These are phyloP conservation scores for Bipolaris sorokiniana DNA, from an alignment of 2,329 filamentous ascomycete genomes.

Conservation along the genomic window DNA sequence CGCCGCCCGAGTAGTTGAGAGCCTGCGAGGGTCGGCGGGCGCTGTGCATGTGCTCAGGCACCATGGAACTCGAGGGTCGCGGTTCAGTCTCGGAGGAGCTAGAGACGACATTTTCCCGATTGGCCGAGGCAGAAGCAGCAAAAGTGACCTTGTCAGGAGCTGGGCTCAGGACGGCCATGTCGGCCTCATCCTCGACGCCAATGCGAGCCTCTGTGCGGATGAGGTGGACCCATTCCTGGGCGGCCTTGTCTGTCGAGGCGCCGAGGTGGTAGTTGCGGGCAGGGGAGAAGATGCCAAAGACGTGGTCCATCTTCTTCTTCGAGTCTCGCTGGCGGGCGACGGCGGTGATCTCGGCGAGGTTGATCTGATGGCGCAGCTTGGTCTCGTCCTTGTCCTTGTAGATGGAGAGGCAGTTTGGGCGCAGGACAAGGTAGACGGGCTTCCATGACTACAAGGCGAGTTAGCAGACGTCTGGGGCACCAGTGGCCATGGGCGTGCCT, in stretches of 20 bases:
- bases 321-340: constrained; percentile 87
- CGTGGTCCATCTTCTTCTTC: constrained; percentile 82
- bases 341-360: constrained; percentile 87
- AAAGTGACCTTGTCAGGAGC: constrained; percentile 58
- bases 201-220: constrained; percentile 82
- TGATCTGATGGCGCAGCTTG: constrained; percentile 86
- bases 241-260: constrained; percentile 73
- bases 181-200: constrained; percentile 80
- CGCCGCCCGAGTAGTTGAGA: constrained; percentile 67
- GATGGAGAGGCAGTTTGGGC: constrained; percentile 86
- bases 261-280: constrained; percentile 92
- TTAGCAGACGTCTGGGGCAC: constrained; percentile 15
- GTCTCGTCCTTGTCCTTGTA: constrained; percentile 93
- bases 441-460: constrained; percentile 76
- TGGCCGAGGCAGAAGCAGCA: constrained; percentile 48
- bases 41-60: constrained; percentile 43
- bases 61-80: constrained; percentile 33
- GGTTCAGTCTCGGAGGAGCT: constrained; percentile 56
- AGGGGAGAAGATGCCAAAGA: constrained; percentile 92
- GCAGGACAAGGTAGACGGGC: constrained; percentile 83
- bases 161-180: constrained; percentile 76
- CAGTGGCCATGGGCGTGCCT: neutral
- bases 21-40: constrained; percentile 66
- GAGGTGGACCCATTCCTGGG: constrained; percentile 82
- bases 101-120: constrained; percentile 44